Evolutionary conservation across 2,329 filamentous ascomycete species (phyloP).

Genomic region (Leptographium lundbergii): DNA sequence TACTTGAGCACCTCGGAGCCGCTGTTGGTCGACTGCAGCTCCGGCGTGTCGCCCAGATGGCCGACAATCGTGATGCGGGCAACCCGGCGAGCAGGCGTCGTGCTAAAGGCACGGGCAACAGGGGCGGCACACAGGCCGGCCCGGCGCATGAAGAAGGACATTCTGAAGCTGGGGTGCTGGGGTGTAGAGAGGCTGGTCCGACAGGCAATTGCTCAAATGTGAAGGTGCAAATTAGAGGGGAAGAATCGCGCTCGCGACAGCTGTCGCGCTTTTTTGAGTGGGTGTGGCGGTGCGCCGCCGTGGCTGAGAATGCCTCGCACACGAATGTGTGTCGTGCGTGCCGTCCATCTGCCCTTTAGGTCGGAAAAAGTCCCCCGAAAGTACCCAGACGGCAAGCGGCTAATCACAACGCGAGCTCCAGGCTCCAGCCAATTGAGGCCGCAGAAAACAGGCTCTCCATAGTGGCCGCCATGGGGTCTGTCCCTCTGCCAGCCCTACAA

Average conservation of each 20-base stretch:
- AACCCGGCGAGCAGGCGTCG: slow-evolving; percentile 49
- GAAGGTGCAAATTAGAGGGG: background rate
- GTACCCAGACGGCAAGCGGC: background rate
- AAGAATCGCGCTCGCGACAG: background rate
- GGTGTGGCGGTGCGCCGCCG: background rate
- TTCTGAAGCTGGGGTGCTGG: background rate
- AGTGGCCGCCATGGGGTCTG: background rate
- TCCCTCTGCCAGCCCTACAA: background rate
- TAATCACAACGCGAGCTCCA: background rate
- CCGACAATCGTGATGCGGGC: slow-evolving; percentile 81
- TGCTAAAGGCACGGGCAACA: slow-evolving; percentile 60
- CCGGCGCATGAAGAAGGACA: slow-evolving; percentile 15
- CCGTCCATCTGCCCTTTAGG: background rate
- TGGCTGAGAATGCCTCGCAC: background rate
- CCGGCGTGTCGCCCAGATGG: slow-evolving; percentile 68
- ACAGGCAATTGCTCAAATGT: background rate
- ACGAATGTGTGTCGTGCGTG: background rate
- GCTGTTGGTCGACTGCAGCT: slow-evolving; percentile 55
- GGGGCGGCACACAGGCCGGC: slow-evolving; percentile 15
- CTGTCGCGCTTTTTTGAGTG: background rate
- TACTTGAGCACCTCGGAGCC: slow-evolving; percentile 70
- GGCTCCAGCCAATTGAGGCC: background rate
- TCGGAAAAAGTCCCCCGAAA: background rate
- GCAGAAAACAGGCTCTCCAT: background rate
- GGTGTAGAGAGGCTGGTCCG: background rate